These are phyloP conservation scores for Pyronema omphalodes DNA, from an alignment of 495 filamentous ascomycete genomes.

Conservation along the genomic window DNA sequence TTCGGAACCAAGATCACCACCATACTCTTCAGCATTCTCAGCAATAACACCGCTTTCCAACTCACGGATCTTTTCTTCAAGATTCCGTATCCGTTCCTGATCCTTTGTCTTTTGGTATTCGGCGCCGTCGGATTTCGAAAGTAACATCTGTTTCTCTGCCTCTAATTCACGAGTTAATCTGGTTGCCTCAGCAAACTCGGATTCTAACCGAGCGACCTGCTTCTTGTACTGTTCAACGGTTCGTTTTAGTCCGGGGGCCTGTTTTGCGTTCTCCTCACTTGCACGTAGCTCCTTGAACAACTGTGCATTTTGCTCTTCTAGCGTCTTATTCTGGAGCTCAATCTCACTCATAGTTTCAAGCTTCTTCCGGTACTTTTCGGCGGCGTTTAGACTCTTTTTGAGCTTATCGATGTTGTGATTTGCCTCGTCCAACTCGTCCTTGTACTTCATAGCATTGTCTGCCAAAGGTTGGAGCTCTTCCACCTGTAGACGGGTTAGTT, in stretches of 20 bases:
- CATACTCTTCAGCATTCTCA: conserved; percentile 12
- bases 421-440: conserved; percentile 24
- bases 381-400: conserved; percentile 22
- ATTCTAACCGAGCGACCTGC: conserved; percentile 21
- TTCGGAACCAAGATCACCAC: conserved; percentile 23
- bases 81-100: conserved; percentile 25
- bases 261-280: conserved; percentile 21
- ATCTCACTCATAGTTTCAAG: conserved; percentile 23
- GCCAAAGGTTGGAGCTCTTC: conserved; percentile 22
- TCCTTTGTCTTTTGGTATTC: conserved; percentile 23
- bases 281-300: conserved; percentile 18
- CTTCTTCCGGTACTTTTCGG: conserved; percentile 24
- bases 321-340: conserved; percentile 20
- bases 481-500: conserved; percentile 6
- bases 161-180: conserved; percentile 16
- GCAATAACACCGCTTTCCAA: conserved; percentile 33
- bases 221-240: conserved; percentile 24
- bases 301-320: conserved; percentile 20
- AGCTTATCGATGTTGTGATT: conserved; percentile 24
- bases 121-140: conserved; percentile 19
- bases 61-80: conserved; percentile 37
- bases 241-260: conserved; percentile 21
- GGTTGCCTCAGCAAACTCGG: conserved; percentile 18
- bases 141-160: conserved; percentile 17
- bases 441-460: conserved; percentile 20